Evolutionary conservation across 2,329 filamentous ascomycete species (phyloP).

Genomic region (Thielaviopsis musarum): DNA sequence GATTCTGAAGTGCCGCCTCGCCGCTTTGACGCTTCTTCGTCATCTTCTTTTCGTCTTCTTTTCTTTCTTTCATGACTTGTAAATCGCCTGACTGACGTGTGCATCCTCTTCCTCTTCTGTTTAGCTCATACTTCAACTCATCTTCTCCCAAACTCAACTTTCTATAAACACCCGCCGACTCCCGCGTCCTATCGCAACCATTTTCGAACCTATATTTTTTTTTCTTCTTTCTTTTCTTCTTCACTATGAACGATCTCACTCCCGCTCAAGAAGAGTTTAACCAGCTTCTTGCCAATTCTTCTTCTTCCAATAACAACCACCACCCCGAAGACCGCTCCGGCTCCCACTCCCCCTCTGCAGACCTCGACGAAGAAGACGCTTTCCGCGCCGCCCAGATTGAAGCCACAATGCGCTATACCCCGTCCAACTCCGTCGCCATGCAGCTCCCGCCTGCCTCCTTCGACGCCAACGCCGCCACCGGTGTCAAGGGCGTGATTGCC

Average conservation of each 20-base stretch:
- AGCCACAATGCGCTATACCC: constrained; percentile 48
- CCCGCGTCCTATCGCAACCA: no score
- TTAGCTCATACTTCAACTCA: background rate
- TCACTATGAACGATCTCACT: constrained; percentile 37
- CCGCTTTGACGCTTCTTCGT: background rate
- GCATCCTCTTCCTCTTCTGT: background rate
- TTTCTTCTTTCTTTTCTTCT: constrained; percentile 2
- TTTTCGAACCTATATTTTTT: background rate
- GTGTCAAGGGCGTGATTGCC: constrained; percentile 75
- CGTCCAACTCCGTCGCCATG: constrained; percentile 30
- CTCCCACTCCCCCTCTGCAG: constrained; percentile 24
- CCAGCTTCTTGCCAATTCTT: constrained; percentile 41
- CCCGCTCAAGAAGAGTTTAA: constrained; percentile 53
- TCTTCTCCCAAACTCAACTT: background rate
- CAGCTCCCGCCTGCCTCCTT: constrained; percentile 46
- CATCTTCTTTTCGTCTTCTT: constrained; percentile 1
- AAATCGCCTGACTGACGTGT: background rate
- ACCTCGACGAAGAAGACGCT: constrained; percentile 38
- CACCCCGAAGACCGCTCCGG: constrained; percentile 45
- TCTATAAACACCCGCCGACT: no score
- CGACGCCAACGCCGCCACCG: constrained; percentile 55
- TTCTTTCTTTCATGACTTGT: background rate
- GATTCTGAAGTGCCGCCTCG: no score
- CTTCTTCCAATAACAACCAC: constrained; percentile 17
- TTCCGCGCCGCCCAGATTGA: constrained; percentile 40